Base-by-base conservation (phyloP, 352 stramenopile genomes). In the Globisporangium spinosum region DNA sequence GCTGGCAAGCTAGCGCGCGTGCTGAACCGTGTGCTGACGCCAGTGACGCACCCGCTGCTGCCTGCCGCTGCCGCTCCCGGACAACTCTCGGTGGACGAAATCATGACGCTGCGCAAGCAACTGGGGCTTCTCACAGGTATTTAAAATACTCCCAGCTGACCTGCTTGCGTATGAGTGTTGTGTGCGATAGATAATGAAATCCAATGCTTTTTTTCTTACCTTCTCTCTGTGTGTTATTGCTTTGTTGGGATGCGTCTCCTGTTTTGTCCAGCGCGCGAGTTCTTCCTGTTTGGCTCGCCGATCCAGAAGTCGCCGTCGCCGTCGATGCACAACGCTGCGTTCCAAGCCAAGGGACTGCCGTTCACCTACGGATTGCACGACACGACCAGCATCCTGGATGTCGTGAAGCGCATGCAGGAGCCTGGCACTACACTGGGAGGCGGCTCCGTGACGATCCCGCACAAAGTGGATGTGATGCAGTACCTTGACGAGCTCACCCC, bases 381-480 rank as follows among this genome's bases (percentile, higher is more conserved):
- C 25, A 93, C 89, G 3, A 81, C 65, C 8, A 75, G 76, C 34
- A 75, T 79, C 20, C 12, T 68, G 23, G 76, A 83, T 9, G 71
- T 92, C 25, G 81, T 80, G 25, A 67, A 71, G 53, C 73, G 74
- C 29, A 82, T 91, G 80, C 67, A 73, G 47, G 64, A 70, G 1
- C 61, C 65, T 1, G 34, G 57, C 13, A 79, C 73, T 1, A 61
- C 70, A n/a, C 98, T 99, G 75, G 95, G 95, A 23, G 98, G 98
- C 53, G 96, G 88, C 43, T 98, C 89, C 15, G 94, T 99, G 17
- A 99, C 98, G 25, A 99, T 99, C 72, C 98, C 98, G 27, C 95
- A 98, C 77, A 99, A 99, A 77, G 77, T 94, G 35, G 89, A 93
- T 57, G 94, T 99, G 66, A 98, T 99, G 72, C 78, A 82, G 12